phyloP scores from a whole-genome alignment of 257 asterid species.

The Solanum chiquidenum region DNA sequence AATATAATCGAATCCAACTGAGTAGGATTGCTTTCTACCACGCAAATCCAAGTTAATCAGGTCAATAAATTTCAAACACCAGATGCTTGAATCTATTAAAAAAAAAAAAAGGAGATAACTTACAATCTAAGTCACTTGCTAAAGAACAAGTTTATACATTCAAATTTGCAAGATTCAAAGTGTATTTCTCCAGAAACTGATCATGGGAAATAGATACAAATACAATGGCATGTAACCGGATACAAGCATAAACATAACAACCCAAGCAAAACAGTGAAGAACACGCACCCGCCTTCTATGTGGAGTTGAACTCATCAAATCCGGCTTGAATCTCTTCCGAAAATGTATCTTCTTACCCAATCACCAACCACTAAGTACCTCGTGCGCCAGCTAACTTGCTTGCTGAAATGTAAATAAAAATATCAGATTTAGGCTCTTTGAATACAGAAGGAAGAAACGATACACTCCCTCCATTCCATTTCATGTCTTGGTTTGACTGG shows the following conservation, averaged over 20 bases:
- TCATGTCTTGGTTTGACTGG: neutral
- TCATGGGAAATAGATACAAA: neutral
- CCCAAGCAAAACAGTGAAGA: neutral
- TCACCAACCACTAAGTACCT: constrained; percentile 80
- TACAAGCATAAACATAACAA: neutral
- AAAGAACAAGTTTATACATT: neutral
- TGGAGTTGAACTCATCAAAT: constrained; percentile 16
- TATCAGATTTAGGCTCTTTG: neutral
- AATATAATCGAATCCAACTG: too few species aligned
- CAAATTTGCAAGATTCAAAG: neutral
- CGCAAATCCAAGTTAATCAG: too few species aligned
- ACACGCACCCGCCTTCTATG: neutral
- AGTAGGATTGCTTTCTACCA: too few species aligned
- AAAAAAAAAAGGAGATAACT: neutral
- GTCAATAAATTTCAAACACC: too few species aligned
- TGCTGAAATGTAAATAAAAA: constrained; percentile 33
- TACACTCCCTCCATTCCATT: neutral
- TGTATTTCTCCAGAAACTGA: neutral
- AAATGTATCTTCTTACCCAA: constrained; percentile 75
- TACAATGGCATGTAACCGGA: neutral
- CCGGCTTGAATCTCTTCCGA: constrained; percentile 90
- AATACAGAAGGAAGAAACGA: neutral
- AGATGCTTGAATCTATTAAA: neutral
- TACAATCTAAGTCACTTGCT: neutral
- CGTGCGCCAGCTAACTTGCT: constrained; percentile 91